Evolutionary conservation across 225 moss, liverwort and hornwort genomes (phyloP).

Genomic region (Takakia lepidozioides): DNA sequence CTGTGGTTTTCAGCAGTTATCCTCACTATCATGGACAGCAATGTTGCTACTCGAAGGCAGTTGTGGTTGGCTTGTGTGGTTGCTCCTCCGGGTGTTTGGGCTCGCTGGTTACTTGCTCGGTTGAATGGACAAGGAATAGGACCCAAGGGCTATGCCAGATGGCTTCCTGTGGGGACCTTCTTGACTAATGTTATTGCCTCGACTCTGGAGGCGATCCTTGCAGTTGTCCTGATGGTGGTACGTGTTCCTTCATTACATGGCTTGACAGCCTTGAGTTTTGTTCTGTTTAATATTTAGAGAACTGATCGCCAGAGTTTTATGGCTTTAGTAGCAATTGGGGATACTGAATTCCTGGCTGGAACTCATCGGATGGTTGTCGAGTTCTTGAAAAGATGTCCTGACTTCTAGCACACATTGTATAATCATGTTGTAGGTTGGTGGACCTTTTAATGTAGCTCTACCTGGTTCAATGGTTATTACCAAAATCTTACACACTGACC

Average conservation of each 20-base stretch:
- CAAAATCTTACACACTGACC: too few species aligned
- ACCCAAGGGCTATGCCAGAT: slow-evolving; percentile 36
- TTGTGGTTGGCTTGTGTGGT: slow-evolving; percentile 94
- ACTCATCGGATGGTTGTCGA: too few species aligned
- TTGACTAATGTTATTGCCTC: slow-evolving; percentile 72
- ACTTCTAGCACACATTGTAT: too few species aligned
- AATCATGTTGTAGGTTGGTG: too few species aligned
- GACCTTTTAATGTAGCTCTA: too few species aligned
- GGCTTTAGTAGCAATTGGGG: too few species aligned
- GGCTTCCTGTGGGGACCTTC: slow-evolving; percentile 87
- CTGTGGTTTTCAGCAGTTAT: slow-evolving; percentile 50
- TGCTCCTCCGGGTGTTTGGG: slow-evolving; percentile 93
- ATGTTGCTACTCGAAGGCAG: slow-evolving; percentile 41
- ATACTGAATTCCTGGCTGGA: too few species aligned
- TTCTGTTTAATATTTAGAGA: too few species aligned
- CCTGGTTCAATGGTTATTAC: too few species aligned
- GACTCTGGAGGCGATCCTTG: slow-evolving; percentile 53
- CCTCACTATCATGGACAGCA: slow-evolving; percentile 46
- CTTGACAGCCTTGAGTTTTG: too few species aligned
- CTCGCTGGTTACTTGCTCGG: slow-evolving; percentile 76
- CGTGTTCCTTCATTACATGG: slow-evolving; percentile 17
- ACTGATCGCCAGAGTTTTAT: too few species aligned
- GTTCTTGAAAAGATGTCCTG: too few species aligned
- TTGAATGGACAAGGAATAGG: slow-evolving; percentile 85
- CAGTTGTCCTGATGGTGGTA: slow-evolving; percentile 47